Base-by-base conservation (phyloP, 768 basidiomycete genomes). In the Lepiota subincarnata region DNA sequence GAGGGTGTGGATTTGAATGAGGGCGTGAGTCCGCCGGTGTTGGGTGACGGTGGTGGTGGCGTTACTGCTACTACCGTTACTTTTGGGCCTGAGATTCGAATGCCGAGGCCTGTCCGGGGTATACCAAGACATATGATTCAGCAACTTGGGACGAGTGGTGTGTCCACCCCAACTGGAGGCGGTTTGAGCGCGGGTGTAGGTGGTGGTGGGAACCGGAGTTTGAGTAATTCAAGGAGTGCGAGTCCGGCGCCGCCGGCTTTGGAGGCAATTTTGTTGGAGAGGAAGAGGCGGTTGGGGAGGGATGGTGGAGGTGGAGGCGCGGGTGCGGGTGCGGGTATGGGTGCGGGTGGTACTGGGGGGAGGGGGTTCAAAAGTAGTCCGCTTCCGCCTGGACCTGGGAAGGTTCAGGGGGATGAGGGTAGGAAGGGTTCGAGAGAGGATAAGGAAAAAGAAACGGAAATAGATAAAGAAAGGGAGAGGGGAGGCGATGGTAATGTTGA, bases 311-410 rank as follows among this genome's bases (percentile, higher is more conserved):
- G 44, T 26, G 57, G 46, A 34, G 40, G 28, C 48, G 20, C 28
- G 12, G 34, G 12, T 44, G 45, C 31, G 19, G 20, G 31, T 41
- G 39, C 39, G 37, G 18, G 26, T 19, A 26, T 36, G n/a, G 37
- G 37, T 11, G 31, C 45, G 55, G 13, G 45, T 50, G 35, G 59
- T 37, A 48, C 24, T 24, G 14, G 82, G 61, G 82, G 81, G 19
- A 70, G 74, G 18, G 74, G 79, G 55, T 90, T 88, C 69, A 89
- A 89, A 80, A 89, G 87, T 62, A 88, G 80, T 62, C 87, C 86
- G 28, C 68, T 24, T 69, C 67, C 20, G 76, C 76, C 47, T 42
- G 40, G 14, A 2, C 13, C 20, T 24, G 22, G 48, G 60, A 47
- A 26, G 52, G 56, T 20, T 16, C 48, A 42, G 48, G 43, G 44